Evolutionary conservation across 495 filamentous ascomycete species (phyloP).

Genomic region (Durotheca rogersii): DNA sequence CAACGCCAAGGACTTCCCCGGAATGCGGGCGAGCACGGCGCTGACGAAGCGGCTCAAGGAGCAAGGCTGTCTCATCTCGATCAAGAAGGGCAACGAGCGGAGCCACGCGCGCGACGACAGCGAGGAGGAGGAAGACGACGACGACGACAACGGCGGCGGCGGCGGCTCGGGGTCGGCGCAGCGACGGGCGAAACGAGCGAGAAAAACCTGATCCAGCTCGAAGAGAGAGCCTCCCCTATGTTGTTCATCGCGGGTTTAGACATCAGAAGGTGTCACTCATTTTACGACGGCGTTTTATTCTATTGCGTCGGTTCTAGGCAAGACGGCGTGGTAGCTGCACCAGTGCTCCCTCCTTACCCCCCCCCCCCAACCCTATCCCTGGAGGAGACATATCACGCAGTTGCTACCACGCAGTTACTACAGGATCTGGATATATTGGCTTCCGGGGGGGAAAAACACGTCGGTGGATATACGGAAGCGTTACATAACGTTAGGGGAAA

Average conservation of each 20-base stretch:
- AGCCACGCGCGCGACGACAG: conserved; percentile 51
- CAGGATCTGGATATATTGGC: conserved; percentile 17
- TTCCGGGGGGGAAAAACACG: conserved; percentile 21
- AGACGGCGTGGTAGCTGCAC: neutral
- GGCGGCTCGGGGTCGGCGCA: too few species aligned
- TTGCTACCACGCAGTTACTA: neutral
- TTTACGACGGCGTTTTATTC: too few species aligned
- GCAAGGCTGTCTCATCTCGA: conserved; percentile 74
- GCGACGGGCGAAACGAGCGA: conserved; percentile 27
- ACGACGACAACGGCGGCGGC: conserved; percentile 33
- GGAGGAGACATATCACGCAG: neutral
- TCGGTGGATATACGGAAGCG: conserved; percentile 15
- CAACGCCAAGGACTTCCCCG: conserved; percentile 95
- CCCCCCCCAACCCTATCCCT: neutral
- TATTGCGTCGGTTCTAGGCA: neutral
- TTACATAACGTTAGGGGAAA: conserved; percentile 6
- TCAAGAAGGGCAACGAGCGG: conserved; percentile 77
- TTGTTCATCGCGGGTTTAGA: conserved; percentile 3
- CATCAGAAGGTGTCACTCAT: neutral
- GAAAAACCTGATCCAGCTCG: conserved; percentile 21
- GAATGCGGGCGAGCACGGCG: conserved; percentile 75
- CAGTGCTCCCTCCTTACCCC: too few species aligned
- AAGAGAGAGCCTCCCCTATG: neutral
- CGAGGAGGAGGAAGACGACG: conserved; percentile 50
- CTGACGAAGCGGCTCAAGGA: conserved; percentile 69